Base-by-base conservation (phyloP, 169 alveolate species). In the Cryptosporidium sp. region DNA sequence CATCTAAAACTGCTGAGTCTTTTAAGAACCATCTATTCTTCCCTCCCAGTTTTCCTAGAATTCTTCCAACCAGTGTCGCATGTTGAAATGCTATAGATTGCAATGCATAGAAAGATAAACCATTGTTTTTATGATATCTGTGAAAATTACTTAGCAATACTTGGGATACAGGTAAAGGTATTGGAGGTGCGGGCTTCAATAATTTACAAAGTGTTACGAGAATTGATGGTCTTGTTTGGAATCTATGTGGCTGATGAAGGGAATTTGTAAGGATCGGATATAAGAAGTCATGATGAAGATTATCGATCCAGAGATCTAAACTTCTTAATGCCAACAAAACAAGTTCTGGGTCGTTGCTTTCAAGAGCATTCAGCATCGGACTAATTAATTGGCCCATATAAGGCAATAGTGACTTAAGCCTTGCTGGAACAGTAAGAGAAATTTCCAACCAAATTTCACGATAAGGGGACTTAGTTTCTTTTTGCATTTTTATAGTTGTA, bases 11-110 rank as follows among this genome's bases (percentile, higher is more conserved):
- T 2, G 80, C 80, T n/a, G 89, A 37, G 45, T 86, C 92, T 51
- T 92, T 87, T 31, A 92, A 50, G 23, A 92, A 92, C 59, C 92
- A 87, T 55, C 94, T 58, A 74, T 92, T 92, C 52, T 92, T 92
- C n/a, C 94, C 94, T 12, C 94, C 94, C 29, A 92, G 35, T 41
- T 92, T 92, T 7, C 94, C 94, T 14, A 92, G 58, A 23, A 92
- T 84, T 31, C 93, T 70, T 18, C 92, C 91, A 31, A 87, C 93
- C 70, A 71, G 29, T 26, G 92, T 67, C 6, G 92, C 89, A 48
- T 71, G 84, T 26, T 80, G 89, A 43, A 80, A 80, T 37, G 89
- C 89, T 37, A 80, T 80, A 23, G 89, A 80, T 65, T 80, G 89
- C 33, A 80, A 33, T 29, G 89, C 50, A 62, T 80, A 65, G 62